Conservation (phyloP, 192 early-diverging fungal genomes). For the Podila epicladia region DNA sequence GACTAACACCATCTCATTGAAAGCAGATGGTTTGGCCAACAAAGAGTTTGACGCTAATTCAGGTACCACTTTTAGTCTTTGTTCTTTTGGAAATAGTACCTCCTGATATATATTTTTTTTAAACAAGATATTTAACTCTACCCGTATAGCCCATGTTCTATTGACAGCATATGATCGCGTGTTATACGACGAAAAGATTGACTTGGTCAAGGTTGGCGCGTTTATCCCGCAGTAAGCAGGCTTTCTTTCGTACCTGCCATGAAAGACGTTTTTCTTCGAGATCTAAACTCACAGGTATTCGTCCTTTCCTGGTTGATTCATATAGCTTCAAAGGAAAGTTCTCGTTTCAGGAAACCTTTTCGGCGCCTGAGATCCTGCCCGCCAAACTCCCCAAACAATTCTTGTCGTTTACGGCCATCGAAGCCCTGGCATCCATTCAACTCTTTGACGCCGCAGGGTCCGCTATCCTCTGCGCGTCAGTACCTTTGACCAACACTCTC, state of each 20-base stretch:
- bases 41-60: conserved; percentile 18
- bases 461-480: conserved; percentile 25
- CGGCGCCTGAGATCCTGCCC: conserved; percentile 21
- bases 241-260: neutral
- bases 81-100: neutral
- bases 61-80: conserved; percentile 1
- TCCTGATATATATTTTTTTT: too few relatives aligned
- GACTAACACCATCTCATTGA: conserved; percentile 27
- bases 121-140: neutral
- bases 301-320: neutral
- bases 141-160: conserved; percentile 14
- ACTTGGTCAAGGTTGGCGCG: conserved; percentile 4
- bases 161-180: conserved; percentile 36
- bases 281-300: neutral
- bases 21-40: conserved; percentile 23
- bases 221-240: conserved; percentile 20
- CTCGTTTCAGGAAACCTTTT: conserved; percentile 32
- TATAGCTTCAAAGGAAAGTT: conserved; percentile 28
- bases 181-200: conserved; percentile 27
- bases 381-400: conserved; percentile 30
- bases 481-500: conserved; percentile 33
- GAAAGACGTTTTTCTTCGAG: neutral
- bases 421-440: conserved; percentile 32
- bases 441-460: conserved; percentile 19
- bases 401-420: conserved; percentile 34